These are phyloP conservation scores for Tetradesmus obliquus DNA, from an alignment of 139 green algal species.

Conservation along the genomic window DNA sequence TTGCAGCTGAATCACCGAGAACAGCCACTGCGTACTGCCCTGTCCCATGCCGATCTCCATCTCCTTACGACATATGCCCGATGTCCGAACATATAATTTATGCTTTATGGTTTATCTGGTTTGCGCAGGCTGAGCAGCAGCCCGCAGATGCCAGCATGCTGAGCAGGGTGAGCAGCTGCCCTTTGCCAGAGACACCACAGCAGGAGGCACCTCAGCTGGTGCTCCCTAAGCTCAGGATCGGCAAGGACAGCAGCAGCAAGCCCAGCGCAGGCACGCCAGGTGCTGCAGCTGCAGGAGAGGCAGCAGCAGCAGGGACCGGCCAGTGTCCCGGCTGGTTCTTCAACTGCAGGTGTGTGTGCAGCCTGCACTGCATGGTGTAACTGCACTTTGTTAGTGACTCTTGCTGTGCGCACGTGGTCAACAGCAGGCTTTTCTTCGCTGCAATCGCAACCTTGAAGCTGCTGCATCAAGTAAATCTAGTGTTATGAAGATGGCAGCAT, in stretches of 20 bases:
- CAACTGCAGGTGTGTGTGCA: conserved; percentile 5
- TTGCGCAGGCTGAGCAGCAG: background rate
- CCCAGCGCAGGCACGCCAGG: background rate
- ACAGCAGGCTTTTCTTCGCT: too few species aligned
- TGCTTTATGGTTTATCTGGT: background rate
- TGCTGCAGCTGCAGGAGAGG: background rate
- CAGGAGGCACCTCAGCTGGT: background rate
- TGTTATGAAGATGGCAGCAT: background rate
- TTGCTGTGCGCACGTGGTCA: too few species aligned
- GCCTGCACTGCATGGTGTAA: too few species aligned
- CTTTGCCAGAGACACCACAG: conserved; percentile 11
- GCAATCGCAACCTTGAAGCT: too few species aligned
- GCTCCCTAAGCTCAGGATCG: background rate
- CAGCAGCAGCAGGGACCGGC: background rate
- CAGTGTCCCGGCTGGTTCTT: conserved; percentile 18
- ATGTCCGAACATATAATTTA: background rate
- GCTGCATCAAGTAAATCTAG: too few species aligned
- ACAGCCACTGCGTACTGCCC: background rate
- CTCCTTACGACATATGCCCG: background rate
- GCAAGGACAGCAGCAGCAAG: background rate
- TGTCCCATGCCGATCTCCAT: background rate
- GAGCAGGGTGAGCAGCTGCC: conserved; percentile 9
- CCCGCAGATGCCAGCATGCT: background rate
- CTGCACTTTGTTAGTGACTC: background rate
- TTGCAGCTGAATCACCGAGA: background rate